Conservation (phyloP, 148 eudicot species). For the Camellia japonica region DNA sequence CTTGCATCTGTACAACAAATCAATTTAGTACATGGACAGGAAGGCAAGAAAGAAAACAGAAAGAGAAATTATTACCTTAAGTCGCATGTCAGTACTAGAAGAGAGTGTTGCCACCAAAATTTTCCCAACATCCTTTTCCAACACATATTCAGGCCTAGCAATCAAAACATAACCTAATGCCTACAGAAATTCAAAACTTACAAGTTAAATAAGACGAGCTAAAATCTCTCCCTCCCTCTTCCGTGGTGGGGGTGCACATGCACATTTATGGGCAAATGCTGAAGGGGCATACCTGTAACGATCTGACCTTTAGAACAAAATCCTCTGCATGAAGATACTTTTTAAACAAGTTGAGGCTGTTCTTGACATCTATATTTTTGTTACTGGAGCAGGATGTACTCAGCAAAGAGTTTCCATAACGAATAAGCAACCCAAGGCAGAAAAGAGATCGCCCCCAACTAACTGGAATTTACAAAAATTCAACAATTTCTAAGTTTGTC, state of each 20-base stretch:
- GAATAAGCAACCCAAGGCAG: conserved; percentile 92
- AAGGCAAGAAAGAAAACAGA: conserved; percentile 3
- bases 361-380: conserved; percentile 47
- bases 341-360: conserved; percentile 69
- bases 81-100: conserved; percentile 63
- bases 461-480: conserved; percentile 50
- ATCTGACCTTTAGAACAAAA: conserved; percentile 76
- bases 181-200: conserved; percentile 34
- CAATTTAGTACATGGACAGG: conserved; percentile 20
- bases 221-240: neutral
- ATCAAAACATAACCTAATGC: conserved; percentile 89
- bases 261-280: neutral
- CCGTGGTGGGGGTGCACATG: neutral
- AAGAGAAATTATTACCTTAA: conserved; percentile 57
- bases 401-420: conserved; percentile 69
- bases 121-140: conserved; percentile 72
- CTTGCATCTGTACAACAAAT: conserved; percentile 65
- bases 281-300: conserved; percentile 66
- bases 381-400: conserved; percentile 33
- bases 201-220: no score
- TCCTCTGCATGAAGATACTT: conserved; percentile 87
- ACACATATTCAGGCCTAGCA: conserved; percentile 90
- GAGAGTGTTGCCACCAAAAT: conserved; percentile 75
- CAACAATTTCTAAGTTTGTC: neutral
- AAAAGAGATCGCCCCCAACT: conserved; percentile 88